Percentiles rank a stretch among this genome's conserved stretches.
phyloP scores from a whole-genome alignment of 1,139 yeast species.

The Yamadazyma triangularis region DNA sequence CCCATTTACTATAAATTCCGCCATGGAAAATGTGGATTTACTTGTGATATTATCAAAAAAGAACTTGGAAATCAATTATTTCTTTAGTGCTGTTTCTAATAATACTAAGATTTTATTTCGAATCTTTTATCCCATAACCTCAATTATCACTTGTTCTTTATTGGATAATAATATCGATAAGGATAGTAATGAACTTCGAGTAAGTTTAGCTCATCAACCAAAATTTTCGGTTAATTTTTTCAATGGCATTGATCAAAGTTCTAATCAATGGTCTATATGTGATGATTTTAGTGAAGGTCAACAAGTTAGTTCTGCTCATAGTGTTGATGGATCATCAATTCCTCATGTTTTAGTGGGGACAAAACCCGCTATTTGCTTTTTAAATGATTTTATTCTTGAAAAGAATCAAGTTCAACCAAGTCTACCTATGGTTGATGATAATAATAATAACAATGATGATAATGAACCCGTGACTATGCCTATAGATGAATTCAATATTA shows the following conservation, averaged over 20 bases:
- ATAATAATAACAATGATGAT: conserved; percentile 8
- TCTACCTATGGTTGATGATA: too few species aligned
- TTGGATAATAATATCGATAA: conserved; percentile 43
- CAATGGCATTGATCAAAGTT: conserved; percentile 43
- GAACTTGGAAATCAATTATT: conserved; percentile 68
- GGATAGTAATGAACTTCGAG: conserved; percentile 47
- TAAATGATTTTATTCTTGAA: conserved; percentile 52
- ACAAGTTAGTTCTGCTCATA: conserved; percentile 67
- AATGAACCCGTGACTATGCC: neutral
- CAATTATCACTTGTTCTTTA: conserved; percentile 43
- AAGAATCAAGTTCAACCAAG: conserved; percentile 26
- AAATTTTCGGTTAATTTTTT: conserved; percentile 71
- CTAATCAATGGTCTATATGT: conserved; percentile 77
- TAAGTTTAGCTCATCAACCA: conserved; percentile 56
- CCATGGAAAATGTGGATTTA: conserved; percentile 65
- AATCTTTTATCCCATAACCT: conserved; percentile 58
- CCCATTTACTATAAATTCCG: conserved; percentile 57
- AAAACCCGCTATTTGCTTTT: conserved; percentile 46
- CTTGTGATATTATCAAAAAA: conserved; percentile 63
- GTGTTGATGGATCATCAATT: conserved; percentile 46
- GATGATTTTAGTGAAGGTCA: conserved; percentile 82
- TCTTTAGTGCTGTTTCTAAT: conserved; percentile 66
- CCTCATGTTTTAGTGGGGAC: conserved; percentile 56
- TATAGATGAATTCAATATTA: conserved; percentile 1
- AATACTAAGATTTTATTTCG: conserved; percentile 64